Base-by-base conservation (phyloP, 1,284 basidiomycete genomes). In the Coniferiporia weirii region DNA sequence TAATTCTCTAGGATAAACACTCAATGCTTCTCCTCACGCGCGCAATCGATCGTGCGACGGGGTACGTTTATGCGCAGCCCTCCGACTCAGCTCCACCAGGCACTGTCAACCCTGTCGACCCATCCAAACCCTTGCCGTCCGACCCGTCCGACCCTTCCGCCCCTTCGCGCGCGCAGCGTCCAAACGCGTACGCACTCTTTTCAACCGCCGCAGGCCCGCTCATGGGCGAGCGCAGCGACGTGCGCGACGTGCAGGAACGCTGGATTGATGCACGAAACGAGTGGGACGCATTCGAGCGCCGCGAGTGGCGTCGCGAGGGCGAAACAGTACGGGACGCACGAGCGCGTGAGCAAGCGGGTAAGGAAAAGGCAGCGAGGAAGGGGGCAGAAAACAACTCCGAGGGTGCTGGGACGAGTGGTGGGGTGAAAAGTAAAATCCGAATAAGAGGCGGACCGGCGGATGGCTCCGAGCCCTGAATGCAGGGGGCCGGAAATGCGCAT, bases 1-100 rank as follows among this genome's bases (percentile, higher is more conserved):
- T n/a, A 46, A 66, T 93, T 10, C 35, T n/a, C 32, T 47, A 59
- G 57, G 95, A 98, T 71, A 97, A 95, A 72, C 77, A 85, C 55
- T 95, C 93, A 3, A 98, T 98, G 95, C 75, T 96, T 8, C 84
- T 92, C 64, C 80, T 98, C 1, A 86, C 87, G 15, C 82, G 84
- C 27, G 81, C 80, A 43, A 86, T 97, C 63, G 95, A 98, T 72
- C 87, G 91, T 64, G 92, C 92, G 1, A 91, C 91, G 0, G 95
- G 95, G 20, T 95, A 93, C 71, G 80, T 96, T 50, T 91, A 91
- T 69, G 76, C 93, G 13, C 89, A 91, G 1, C 78, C 81, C 1
- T 65, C 77, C 19, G 70, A 73, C n/a, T 73, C 75, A 6, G 72
- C 75, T 19, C 83, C 85, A 4, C 73, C 79, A 9, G 84, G 80